Evolutionary conservation across 2,329 filamentous ascomycete genomes (phyloP).

Genomic region (Epichloe typhina): DNA sequence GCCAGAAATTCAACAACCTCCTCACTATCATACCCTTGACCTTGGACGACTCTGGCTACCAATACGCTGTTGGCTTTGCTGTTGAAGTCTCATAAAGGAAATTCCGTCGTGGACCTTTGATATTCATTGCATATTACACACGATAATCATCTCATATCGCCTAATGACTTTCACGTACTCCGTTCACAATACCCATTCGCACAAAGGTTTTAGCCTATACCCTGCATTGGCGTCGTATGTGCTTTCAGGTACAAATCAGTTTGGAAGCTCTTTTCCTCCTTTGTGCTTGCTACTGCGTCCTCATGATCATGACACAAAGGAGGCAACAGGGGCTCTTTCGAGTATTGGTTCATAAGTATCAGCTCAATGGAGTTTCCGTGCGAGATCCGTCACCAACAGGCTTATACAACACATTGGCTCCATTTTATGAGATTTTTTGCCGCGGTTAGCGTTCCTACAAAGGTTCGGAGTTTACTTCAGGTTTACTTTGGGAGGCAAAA

Average conservation of each 20-base stretch:
- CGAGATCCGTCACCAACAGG: background rate
- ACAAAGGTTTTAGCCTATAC: background rate
- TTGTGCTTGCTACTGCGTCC: background rate
- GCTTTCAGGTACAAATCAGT: background rate
- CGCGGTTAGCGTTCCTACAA: background rate
- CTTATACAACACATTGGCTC: background rate
- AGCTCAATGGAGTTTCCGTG: background rate
- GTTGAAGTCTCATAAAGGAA: conserved; percentile 42
- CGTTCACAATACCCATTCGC: background rate
- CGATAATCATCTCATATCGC: background rate
- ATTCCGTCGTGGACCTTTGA: background rate
- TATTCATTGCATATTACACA: background rate
- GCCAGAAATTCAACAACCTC: conserved; percentile 67
- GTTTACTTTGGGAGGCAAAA: background rate
- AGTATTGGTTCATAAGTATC: background rate
- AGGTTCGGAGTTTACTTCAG: background rate
- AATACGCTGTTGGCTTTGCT: conserved; percentile 72
- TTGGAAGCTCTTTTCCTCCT: background rate
- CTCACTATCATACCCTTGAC: conserved; percentile 74
- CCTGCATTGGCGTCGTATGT: background rate
- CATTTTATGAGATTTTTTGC: background rate
- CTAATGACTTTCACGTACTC: background rate
- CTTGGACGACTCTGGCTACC: conserved; percentile 50
- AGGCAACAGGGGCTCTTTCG: background rate
- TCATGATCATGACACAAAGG: background rate